These are phyloP conservation scores for Lactarius indigo DNA, from an alignment of 768 basidiomycete species.

Conservation along the genomic window DNA sequence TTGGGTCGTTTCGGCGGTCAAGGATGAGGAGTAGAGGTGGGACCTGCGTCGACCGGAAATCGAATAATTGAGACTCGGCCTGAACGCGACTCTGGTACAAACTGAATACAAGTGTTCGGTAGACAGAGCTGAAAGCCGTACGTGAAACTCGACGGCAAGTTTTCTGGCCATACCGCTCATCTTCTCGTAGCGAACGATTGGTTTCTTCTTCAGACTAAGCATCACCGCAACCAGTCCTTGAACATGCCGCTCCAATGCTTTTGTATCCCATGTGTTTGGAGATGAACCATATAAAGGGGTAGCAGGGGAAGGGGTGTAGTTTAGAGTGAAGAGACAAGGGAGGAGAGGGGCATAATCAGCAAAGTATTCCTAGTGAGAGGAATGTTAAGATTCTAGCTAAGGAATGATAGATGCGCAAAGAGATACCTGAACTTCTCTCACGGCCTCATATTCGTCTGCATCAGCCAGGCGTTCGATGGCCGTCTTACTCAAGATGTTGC, in stretches of 20 bases:
- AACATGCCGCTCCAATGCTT: constrained; percentile 72
- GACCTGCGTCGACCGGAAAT: constrained; percentile 86
- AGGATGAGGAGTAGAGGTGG: constrained; percentile 88
- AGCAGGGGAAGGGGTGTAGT: constrained; percentile 60
- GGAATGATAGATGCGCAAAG: not conserved
- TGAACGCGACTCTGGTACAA: constrained; percentile 67
- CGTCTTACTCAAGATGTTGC: constrained; percentile 85
- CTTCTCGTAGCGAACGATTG: constrained; percentile 88
- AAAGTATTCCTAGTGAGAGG: constrained; percentile 77
- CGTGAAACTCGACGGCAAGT: constrained; percentile 82
- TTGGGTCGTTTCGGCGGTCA: constrained; percentile 94
- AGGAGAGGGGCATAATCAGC: constrained; percentile 91
- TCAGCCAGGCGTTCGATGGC: constrained; percentile 91
- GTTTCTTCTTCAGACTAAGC: constrained; percentile 94
- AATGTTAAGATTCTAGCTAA: constrained; percentile 21
- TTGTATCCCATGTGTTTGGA: constrained; percentile 68
- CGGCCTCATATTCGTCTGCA: constrained; percentile 94
- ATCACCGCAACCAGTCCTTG: constrained; percentile 83
- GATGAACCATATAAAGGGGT: constrained; percentile 70
- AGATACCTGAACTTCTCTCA: constrained; percentile 91
- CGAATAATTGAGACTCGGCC: constrained; percentile 79
- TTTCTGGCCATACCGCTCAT: constrained; percentile 93
- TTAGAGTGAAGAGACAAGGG: constrained; percentile 83
- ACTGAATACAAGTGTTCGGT: constrained; percentile 15
- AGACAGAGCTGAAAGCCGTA: constrained; percentile 33